Conservation (phyloP, 1,284 basidiomycete species). For the Cryptococcus maquisensis region DNA sequence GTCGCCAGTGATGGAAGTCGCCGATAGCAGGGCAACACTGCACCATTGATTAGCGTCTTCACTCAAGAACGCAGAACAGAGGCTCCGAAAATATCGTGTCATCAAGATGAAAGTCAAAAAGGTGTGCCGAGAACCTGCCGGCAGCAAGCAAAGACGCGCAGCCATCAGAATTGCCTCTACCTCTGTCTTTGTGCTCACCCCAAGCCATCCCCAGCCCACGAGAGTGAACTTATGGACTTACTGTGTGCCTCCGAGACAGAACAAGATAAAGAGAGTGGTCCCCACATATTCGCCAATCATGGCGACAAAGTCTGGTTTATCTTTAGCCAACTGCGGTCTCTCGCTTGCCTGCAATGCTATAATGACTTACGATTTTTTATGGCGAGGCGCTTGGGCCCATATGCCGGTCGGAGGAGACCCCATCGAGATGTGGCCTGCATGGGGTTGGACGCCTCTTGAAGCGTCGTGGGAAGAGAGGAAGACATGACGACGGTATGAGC, state of each 20-base stretch:
- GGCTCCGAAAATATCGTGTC: too few relatives aligned
- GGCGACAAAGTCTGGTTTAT: conserved; percentile 42
- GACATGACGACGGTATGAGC: too few relatives aligned
- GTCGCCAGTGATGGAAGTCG: conserved; percentile 37
- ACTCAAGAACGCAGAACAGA: too few relatives aligned
- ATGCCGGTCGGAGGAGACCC: conserved; percentile 10
- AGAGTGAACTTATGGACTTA: conserved; percentile 19
- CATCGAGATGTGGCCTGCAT: too few relatives aligned
- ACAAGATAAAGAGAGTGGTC: conserved; percentile 50
- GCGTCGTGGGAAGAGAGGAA: too few relatives aligned
- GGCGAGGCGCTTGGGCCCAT: conserved; percentile 27
- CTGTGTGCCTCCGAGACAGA: conserved; percentile 48
- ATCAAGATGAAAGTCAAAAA: neutral
- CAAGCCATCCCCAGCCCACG: neutral
- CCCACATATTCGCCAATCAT: conserved; percentile 52
- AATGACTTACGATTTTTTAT: conserved; percentile 35
- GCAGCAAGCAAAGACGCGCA: too few relatives aligned
- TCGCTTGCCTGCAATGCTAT: neutral
- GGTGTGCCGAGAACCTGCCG: too few relatives aligned
- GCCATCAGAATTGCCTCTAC: too few relatives aligned
- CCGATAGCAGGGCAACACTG: conserved; percentile 45
- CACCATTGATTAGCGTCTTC: neutral
- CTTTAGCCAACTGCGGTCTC: neutral
- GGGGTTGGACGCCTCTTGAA: too few relatives aligned
- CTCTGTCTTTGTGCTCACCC: neutral